Evolutionary conservation across 352 stramenopile genomes (phyloP), one percentile per base, ranked within the genome.

Genomic region (Pythium periplocum): DNA sequence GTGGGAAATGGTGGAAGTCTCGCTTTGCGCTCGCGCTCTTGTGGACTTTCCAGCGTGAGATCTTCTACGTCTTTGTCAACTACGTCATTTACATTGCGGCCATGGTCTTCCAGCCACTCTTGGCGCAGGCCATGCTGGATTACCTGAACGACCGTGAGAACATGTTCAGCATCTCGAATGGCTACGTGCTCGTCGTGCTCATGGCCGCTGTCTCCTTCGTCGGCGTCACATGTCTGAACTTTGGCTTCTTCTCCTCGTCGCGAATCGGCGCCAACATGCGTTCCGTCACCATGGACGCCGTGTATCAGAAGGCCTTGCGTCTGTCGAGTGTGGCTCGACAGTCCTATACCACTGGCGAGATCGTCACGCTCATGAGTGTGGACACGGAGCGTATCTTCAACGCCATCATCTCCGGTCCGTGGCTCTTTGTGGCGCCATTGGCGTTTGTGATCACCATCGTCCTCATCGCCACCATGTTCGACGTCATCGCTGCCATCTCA

Each of bases 301-400:
- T 77, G 11, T 77, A 71, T 53, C 64, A 69, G 34, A 77, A 77
- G 51, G 51, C 56, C 1, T 57, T 77, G 7, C 51, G 57, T 1
- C 58, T 77, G 33, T 77, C 68, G 42, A 55, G 53, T n/a, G 50
- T 59, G 26, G 61, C 68, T 10, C 64, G 61, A 11, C 68, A 66
- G 40, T 35, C 51, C 17, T 71, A 71, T 50, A 64, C 64, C 31
- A 73, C 68, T 1, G 68, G 68, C 30, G 64, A 74, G 48, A 69
- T 77, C 46, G 64, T 73, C 34, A 77, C 68, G 42, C 52, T 75
- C 46, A 63, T 67, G 42, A 59, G 57, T 17, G 67, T 72, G 48
- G 67, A 75, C 53, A 60, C 67, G 44, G 68, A 77, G 46, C 68
- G 68, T 10, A 56, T 77, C 9, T 77, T 74, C 58, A 59, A 72